Percentiles rank a stretch among this genome's conserved stretches.
These are phyloP conservation scores for Staphylotrichum longicolle DNA, from an alignment of 495 filamentous ascomycete species.

Conservation along the genomic window DNA sequence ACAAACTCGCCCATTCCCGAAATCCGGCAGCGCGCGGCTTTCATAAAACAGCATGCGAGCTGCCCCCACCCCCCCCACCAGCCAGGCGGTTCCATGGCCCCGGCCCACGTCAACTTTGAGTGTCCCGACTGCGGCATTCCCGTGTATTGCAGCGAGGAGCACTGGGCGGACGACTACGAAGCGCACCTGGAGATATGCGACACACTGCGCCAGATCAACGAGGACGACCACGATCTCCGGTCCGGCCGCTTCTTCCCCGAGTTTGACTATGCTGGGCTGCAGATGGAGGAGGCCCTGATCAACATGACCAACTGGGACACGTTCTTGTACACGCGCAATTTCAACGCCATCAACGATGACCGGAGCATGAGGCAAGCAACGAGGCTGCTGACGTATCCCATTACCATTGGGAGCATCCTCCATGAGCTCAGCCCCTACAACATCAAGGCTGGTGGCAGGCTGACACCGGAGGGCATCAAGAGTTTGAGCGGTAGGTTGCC, in stretches of 20 bases:
- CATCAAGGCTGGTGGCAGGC: constrained; percentile 64
- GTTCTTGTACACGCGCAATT: constrained; percentile 84
- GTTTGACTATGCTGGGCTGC: constrained; percentile 82
- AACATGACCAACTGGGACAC: constrained; percentile 99
- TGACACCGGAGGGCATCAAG: constrained; percentile 86
- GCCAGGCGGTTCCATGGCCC: constrained; percentile 55
- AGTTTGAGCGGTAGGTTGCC: constrained; percentile 75
- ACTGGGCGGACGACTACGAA: constrained; percentile 95
- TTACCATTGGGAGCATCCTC: constrained; percentile 85
- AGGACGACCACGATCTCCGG: constrained; percentile 94
- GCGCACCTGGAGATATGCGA: constrained; percentile 90
- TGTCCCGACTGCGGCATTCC: constrained; percentile 96
- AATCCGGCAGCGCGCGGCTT: constrained; percentile 80
- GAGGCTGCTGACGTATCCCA: constrained; percentile 85
- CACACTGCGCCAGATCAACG: constrained; percentile 84
- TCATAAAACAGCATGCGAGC: constrained; percentile 84
- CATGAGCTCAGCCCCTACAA: constrained; percentile 92
- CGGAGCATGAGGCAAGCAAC: constrained; percentile 87
- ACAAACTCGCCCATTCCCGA: constrained; percentile 80
- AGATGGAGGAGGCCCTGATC: constrained; percentile 85
- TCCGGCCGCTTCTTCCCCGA: constrained; percentile 91
- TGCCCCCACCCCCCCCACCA: constrained; percentile 87
- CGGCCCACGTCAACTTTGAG: constrained; percentile 83
- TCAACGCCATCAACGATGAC: constrained; percentile 82
- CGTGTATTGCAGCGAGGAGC: constrained; percentile 85